A percentile compares a stretch with the other conserved stretches of the same genome.
Evolutionary conservation across 768 basidiomycete genomes (phyloP).

Genomic region (Amanita pseudoporphyria): DNA sequence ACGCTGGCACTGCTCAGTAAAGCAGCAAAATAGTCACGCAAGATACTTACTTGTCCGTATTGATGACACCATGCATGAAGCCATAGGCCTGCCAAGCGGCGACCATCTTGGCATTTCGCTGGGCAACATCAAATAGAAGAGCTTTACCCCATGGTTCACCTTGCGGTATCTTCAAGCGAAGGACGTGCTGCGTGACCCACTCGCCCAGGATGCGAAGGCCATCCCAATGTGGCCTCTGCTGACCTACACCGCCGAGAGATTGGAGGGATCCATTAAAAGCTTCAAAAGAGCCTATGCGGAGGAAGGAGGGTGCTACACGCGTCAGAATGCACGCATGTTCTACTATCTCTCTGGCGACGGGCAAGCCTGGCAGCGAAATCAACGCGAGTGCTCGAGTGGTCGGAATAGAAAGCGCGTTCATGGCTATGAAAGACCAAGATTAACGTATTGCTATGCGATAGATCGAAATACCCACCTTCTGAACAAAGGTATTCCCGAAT

Average conservation of each 20-base stretch:
- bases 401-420: conserved; percentile 72
- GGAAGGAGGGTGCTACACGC: conserved; percentile 80
- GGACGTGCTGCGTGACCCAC: conserved; percentile 59
- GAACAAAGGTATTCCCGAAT: conserved; percentile 91
- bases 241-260: conserved; percentile 70
- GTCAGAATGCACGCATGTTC: conserved; percentile 71
- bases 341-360: conserved; percentile 63
- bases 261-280: conserved; percentile 61
- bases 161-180: conserved; percentile 36
- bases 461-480: conserved; percentile 48
- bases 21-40: background rate
- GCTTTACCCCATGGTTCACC: conserved; percentile 60
- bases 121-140: conserved; percentile 69
- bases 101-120: conserved; percentile 85
- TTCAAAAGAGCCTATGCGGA: conserved; percentile 89
- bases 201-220: conserved; percentile 64
- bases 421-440: conserved; percentile 21
- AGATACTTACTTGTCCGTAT: conserved; percentile 77
- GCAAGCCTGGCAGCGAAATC: conserved; percentile 60
- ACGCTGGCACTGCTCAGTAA: conserved; percentile 32
- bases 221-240: conserved; percentile 68
- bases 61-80: conserved; percentile 95
- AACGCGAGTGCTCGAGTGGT: conserved; percentile 84
- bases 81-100: conserved; percentile 95
- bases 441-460: background rate